Evolutionary conservation across 805 yeast genomes (phyloP).

Genomic region (Lipomyces starkeyi): DNA sequence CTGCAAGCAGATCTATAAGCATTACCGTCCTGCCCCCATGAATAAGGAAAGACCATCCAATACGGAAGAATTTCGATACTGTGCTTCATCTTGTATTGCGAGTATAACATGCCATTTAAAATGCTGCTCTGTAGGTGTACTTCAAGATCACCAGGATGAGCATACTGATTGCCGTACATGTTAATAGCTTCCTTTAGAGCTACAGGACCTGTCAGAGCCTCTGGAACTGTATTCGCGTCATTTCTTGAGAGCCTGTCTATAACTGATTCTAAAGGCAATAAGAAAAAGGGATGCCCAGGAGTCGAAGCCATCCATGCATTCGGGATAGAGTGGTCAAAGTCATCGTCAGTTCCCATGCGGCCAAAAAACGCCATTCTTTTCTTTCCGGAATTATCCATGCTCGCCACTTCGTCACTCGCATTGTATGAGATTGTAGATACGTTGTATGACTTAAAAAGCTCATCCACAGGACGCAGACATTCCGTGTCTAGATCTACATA

Average conservation of each 20-base stretch:
- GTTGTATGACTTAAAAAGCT: background rate
- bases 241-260: background rate
- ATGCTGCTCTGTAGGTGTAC: too few relatives aligned
- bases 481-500: background rate
- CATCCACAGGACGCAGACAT: background rate
- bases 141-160: too few relatives aligned
- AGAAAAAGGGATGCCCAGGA: background rate
- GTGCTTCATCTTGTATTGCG: too few relatives aligned
- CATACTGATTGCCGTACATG: background rate
- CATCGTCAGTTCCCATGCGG: background rate
- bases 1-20: too few relatives aligned
- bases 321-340: slow-evolving; percentile 3
- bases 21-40: too few relatives aligned
- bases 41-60: too few relatives aligned
- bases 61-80: too few relatives aligned
- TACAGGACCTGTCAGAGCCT: background rate
- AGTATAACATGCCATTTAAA: too few relatives aligned
- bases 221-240: background rate
- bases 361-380: background rate
- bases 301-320: slow-evolving; percentile 5
- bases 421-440: background rate
- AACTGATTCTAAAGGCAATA: background rate
- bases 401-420: background rate
- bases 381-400: background rate
- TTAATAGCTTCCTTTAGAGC: background rate